A percentile compares a stretch with the other conserved stretches of the same genome.
phyloP scores from a whole-genome alignment of 345 rosid species.

The Populus nigra region DNA sequence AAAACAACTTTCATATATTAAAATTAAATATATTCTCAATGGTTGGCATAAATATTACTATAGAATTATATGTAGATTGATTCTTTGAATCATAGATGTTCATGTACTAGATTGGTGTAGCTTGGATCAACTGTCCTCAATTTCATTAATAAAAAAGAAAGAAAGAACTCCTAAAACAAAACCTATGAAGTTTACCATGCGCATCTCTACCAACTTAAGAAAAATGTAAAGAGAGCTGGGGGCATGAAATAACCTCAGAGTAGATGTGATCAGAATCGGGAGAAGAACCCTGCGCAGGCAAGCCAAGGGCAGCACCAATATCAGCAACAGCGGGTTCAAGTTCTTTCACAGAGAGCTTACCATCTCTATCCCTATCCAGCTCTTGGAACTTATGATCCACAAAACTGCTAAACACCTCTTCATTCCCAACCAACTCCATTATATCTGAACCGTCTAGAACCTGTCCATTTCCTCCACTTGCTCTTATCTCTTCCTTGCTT shows the following conservation, averaged over 20 bases:
- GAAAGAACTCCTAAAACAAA: not conserved
- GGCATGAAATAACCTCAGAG: conserved; percentile 54
- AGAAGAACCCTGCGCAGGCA: conserved; percentile 79
- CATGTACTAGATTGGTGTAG: not conserved
- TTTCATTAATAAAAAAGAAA: no score
- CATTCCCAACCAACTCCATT: conserved; percentile 83
- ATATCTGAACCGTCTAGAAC: conserved; percentile 80
- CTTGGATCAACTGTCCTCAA: not conserved
- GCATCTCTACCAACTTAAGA: no score
- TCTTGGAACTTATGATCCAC: conserved; percentile 81
- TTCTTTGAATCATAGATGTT: no score
- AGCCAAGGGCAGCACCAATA: conserved; percentile 88
- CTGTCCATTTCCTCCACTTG: conserved; percentile 20
- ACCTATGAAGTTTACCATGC: not conserved
- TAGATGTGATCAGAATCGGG: conserved; percentile 80
- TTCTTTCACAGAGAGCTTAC: conserved; percentile 77
- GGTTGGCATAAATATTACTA: no score
- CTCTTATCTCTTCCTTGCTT: conserved; percentile 5
- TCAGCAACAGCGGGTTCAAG: conserved; percentile 92
- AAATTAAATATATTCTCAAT: no score
- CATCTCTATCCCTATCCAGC: conserved; percentile 75
- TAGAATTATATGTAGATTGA: no score
- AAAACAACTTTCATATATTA: no score
- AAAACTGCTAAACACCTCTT: conserved; percentile 67
- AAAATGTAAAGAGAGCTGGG: no score